Evolutionary conservation across 2,329 filamentous ascomycete genomes (phyloP).

Genomic region (Xylariaceae sp.): DNA sequence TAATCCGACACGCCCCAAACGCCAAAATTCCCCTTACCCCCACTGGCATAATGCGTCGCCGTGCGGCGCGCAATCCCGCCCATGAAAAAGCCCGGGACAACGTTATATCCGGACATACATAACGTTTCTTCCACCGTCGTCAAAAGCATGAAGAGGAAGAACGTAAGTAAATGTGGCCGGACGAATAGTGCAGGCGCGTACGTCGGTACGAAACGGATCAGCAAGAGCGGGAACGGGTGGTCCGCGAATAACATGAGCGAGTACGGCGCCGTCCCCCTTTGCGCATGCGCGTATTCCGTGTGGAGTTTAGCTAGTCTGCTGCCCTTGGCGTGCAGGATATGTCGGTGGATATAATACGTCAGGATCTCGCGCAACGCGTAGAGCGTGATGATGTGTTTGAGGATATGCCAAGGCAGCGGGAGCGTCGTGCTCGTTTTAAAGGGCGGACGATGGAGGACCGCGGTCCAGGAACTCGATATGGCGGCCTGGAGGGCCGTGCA

Average conservation of each 20-base stretch:
- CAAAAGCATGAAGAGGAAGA: slow-evolving; percentile 58
- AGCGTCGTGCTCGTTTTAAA: slow-evolving; percentile 46
- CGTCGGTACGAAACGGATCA: slow-evolving; percentile 58
- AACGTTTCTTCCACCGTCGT: slow-evolving; percentile 63
- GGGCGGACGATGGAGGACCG: slow-evolving; percentile 35
- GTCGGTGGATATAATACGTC: slow-evolving; percentile 70
- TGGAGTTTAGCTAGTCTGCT: slow-evolving; percentile 39
- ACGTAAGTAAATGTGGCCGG: slow-evolving; percentile 67
- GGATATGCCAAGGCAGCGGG: slow-evolving; percentile 49
- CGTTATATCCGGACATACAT: slow-evolving; percentile 61
- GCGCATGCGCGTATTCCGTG: slow-evolving; percentile 45
- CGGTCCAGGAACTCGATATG: slow-evolving; percentile 36
- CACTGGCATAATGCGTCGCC: slow-evolving; percentile 50
- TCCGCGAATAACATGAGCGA: slow-evolving; percentile 61
- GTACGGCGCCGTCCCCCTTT: slow-evolving; percentile 49
- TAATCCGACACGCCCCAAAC: slow-evolving; percentile 60
- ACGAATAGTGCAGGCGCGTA: slow-evolving; percentile 61
- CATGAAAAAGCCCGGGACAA: slow-evolving; percentile 50
- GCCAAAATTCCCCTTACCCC: slow-evolving; percentile 55
- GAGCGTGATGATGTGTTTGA: slow-evolving; percentile 44
- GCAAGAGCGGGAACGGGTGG: slow-evolving; percentile 59
- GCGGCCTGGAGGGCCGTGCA: slow-evolving; percentile 41
- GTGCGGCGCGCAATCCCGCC: slow-evolving; percentile 44
- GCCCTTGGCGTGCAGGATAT: slow-evolving; percentile 54
- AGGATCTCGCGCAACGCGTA: slow-evolving; percentile 50